Base-by-base conservation (phyloP, 2,329 filamentous ascomycete genomes). In the Mycosphaerelloides madeirae region DNA sequence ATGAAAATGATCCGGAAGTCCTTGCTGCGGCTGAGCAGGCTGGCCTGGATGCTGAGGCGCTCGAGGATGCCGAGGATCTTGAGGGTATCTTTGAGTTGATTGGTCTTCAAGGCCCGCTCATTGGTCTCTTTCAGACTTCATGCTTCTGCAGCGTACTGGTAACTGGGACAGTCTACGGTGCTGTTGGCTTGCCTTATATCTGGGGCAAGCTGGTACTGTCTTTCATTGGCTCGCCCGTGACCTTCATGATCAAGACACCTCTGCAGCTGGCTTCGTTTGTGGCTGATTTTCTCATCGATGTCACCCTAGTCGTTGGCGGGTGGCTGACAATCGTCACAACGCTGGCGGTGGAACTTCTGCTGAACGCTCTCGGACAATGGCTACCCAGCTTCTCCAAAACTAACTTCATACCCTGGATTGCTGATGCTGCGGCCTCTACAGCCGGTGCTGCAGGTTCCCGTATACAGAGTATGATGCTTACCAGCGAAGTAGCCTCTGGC, bases 11-110 rank as follows among this genome's bases (percentile, higher is more conserved):
- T 43, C 76, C 70, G 12, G 81, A 84, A 46, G 78, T 79, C 1
- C 72, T 79, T 16, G 80, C 80, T 41, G 84, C 78, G 34, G 83
- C 79, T n/a, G 77, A 76, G 15, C 80, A 78, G 38, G 81, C 79
- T 13, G 85, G 78, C 7, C 71, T 91, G 29, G 87, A 95, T 57
- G 79, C 81, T 35, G 79, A 83, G 43, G 84, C 83, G 8, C 77
- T 88, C 32, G 86, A 90, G 49, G 70, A 96, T 55, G 86, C 86
- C 8, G 93, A 98, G 67, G 93, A 98, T 61, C 81, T 98, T 13
- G 93, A 98, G 63, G 93, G 93, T 0, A 87, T 98, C 41, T 82
- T 98, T 73, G 93, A 98, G 65, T 79, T 98, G 13, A 85, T 98
- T 47, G 93, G 93, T 29, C 94, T 98, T 85, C 87, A 94, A 60